Conservation (phyloP, 2,329 filamentous ascomycete genomes). For the Exophiala aquamarina region DNA sequence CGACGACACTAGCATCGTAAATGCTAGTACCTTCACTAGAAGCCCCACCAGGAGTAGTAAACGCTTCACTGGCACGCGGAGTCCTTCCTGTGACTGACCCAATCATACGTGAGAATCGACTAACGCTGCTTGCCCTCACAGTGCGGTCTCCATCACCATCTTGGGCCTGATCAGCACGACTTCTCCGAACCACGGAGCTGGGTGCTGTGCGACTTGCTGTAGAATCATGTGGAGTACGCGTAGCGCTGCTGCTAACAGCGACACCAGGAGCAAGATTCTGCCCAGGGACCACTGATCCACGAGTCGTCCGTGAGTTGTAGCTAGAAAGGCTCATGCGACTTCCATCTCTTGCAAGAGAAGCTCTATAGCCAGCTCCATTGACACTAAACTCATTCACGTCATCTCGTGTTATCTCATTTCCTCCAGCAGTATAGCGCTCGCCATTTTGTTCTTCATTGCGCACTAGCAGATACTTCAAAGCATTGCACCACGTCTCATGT, state of each 20-base stretch:
- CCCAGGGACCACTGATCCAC: constrained; percentile 38
- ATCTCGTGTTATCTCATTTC: constrained; percentile 59
- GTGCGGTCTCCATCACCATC: constrained; percentile 49
- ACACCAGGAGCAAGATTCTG: constrained; percentile 38
- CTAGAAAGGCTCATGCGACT: constrained; percentile 66
- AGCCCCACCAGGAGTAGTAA: constrained; percentile 7
- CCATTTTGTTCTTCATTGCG: constrained; percentile 60
- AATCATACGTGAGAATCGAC: constrained; percentile 40
- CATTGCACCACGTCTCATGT: constrained; percentile 99
- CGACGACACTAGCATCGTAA: constrained; percentile 39
- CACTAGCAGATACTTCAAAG: constrained; percentile 85
- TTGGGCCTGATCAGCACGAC: constrained; percentile 42
- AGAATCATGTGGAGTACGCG: constrained; percentile 35
- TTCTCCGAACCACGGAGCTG: constrained; percentile 22
- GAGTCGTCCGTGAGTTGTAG: constrained; percentile 71
- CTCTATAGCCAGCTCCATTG: constrained; percentile 64
- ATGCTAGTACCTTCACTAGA: constrained; percentile 32
- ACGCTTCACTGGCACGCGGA: constrained; percentile 31
- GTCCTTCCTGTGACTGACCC: constrained; percentile 48
- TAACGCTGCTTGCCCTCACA: constrained; percentile 36
- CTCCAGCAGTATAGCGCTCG: constrained; percentile 41
- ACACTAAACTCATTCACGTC: constrained; percentile 84
- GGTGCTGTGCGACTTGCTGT: constrained; percentile 29
- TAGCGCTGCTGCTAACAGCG: constrained; percentile 34
- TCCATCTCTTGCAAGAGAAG: constrained; percentile 51